Evolutionary conservation across 225 moss, liverwort and hornwort species (phyloP).

Genomic region (Physcomitrium patens): DNA sequence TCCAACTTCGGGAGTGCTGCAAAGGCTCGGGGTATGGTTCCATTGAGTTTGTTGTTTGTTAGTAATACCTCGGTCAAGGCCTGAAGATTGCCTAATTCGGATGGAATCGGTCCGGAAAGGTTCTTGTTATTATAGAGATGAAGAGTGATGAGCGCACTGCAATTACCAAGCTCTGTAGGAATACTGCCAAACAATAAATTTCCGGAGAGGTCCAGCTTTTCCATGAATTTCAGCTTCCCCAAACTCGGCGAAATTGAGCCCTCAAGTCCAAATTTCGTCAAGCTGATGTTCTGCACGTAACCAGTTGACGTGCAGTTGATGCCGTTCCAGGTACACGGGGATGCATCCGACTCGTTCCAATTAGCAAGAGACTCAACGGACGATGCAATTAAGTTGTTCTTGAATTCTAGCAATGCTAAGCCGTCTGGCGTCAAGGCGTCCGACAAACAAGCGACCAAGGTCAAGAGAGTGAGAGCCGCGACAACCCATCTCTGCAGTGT

Average conservation of each 20-base stretch:
- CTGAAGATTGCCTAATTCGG: slow-evolving; percentile 12
- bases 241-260: slow-evolving; percentile 30
- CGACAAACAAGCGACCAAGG: background rate
- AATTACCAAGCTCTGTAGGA: slow-evolving; percentile 19
- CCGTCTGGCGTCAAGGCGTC: slow-evolving; percentile 21
- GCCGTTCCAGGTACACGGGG: slow-evolving; percentile 29
- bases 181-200: slow-evolving; percentile 16
- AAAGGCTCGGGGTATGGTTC: slow-evolving; percentile 1
- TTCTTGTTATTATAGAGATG: background rate
- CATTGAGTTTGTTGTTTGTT: background rate
- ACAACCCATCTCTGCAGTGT: slow-evolving; percentile 8
- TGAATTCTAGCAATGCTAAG: slow-evolving; percentile 23
- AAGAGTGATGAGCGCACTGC: background rate
- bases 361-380: background rate
- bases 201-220: background rate
- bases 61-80: background rate
- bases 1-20: slow-evolving; percentile 11
- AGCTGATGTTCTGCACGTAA: background rate
- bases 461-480: background rate
- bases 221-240: slow-evolving; percentile 16
- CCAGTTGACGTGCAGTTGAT: slow-evolving; percentile 15
- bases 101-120: slow-evolving; percentile 13
- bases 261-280: slow-evolving; percentile 12
- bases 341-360: slow-evolving; percentile 16
- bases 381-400: background rate